Percentiles rank a stretch among this genome's conserved stretches.
Conservation (phyloP, 352 stramenopile genomes). For the Sclerospora graminicola region DNA sequence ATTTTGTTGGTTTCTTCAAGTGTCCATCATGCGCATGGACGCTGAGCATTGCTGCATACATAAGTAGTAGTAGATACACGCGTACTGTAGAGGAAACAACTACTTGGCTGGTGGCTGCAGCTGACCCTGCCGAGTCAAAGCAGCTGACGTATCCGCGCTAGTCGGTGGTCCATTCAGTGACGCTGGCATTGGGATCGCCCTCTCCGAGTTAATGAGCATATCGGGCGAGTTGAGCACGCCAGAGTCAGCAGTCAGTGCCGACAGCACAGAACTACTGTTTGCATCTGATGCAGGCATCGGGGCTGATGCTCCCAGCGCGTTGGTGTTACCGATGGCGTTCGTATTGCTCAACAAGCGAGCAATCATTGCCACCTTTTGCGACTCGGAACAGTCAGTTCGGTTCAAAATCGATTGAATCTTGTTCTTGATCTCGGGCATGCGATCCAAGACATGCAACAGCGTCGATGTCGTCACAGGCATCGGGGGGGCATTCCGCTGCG, state of each 20-base stretch:
- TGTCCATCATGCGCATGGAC: conserved; percentile 1
- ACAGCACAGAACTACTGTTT: conserved; percentile 15
- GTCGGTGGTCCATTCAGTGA: conserved; percentile 14
- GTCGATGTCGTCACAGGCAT: conserved; percentile 76
- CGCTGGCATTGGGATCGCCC: conserved; percentile 38
- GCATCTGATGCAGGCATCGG: background rate
- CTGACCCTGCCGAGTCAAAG: conserved; percentile 11
- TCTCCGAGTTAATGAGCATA: conserved; percentile 35
- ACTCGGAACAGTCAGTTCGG: conserved; percentile 75
- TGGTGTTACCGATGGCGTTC: conserved; percentile 58
- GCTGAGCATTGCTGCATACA: conserved; percentile 13
- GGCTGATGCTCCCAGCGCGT: conserved; percentile 6
- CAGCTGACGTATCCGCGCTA: conserved; percentile 18
- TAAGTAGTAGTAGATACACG: conserved; percentile 26
- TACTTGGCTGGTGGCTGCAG: conserved; percentile 11
- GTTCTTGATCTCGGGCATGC: conserved; percentile 86
- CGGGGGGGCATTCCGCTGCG: conserved; percentile 12
- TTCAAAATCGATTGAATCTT: conserved; percentile 85
- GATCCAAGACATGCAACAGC: conserved; percentile 69
- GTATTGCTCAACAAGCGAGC: conserved; percentile 76
- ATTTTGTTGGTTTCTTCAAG: background rate
- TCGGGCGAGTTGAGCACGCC: conserved; percentile 23
- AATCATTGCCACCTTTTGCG: conserved; percentile 85
- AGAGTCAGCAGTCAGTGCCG: conserved; percentile 17
- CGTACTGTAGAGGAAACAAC: conserved; percentile 2